These are phyloP conservation scores for Arabidopsis suecica DNA, from an alignment of 345 rosid species.

Conservation along the genomic window DNA sequence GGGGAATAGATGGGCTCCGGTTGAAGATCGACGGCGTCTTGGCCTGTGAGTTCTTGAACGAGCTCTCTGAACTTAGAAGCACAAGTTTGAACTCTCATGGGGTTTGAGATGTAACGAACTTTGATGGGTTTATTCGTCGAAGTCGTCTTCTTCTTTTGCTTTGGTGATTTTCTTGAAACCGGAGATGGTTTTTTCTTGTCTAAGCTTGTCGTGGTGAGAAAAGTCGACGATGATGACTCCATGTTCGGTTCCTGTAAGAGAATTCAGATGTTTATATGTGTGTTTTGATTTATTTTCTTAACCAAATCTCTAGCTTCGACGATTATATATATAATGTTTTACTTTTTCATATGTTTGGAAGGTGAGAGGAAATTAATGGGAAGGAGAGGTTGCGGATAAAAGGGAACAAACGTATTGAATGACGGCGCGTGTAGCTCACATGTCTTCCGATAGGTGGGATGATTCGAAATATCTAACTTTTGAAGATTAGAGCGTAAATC, in stretches of 20 bases:
- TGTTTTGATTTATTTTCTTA: background rate
- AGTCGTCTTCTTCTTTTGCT: conserved; percentile 38
- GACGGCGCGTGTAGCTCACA: conserved; percentile 34
- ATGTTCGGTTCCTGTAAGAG: conserved; percentile 15
- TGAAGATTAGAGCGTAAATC: background rate
- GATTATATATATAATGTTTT: background rate
- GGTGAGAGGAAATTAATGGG: conserved; percentile 37
- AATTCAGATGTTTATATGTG: conserved; percentile 1
- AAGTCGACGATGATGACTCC: conserved; percentile 42
- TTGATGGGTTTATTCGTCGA: conserved; percentile 48
- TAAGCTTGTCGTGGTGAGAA: conserved; percentile 28
- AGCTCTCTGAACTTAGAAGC: conserved; percentile 78
- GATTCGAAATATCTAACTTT: background rate
- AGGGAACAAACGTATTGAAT: conserved; percentile 1
- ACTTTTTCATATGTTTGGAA: conserved; percentile 13
- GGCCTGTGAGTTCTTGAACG: conserved; percentile 88
- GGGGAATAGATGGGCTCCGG: conserved; percentile 19
- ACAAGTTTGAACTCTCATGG: conserved; percentile 73
- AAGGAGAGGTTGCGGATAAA: conserved; percentile 10
- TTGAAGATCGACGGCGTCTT: conserved; percentile 70
- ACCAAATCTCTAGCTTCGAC: background rate
- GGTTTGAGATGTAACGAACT: conserved; percentile 83
- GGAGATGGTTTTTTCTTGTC: conserved; percentile 24
- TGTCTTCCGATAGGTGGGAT: conserved; percentile 13
- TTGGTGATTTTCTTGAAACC: conserved; percentile 26